A percentile compares a stretch with the other conserved stretches of the same genome.
Evolutionary conservation across 2,329 filamentous ascomycete species (phyloP).

Genomic region (Penicillium sp.): DNA sequence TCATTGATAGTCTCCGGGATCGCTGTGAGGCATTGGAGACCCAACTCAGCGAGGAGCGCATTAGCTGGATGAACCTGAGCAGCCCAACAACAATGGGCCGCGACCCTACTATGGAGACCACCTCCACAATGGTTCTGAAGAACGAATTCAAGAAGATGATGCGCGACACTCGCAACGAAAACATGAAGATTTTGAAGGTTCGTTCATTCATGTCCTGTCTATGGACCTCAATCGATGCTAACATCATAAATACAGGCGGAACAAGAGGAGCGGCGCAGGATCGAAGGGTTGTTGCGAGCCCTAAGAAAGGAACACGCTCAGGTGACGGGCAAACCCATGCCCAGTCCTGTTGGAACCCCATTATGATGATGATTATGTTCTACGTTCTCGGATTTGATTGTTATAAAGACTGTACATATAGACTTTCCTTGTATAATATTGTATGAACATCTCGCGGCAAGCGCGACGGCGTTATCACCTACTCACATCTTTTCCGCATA

Average conservation of each 20-base stretch:
- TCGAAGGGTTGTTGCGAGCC: constrained; percentile 63
- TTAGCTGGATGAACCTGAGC: constrained; percentile 64
- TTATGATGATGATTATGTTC: constrained; percentile 34
- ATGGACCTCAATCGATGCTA: constrained; percentile 11
- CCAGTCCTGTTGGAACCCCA: constrained; percentile 35
- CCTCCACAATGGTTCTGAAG: constrained; percentile 67
- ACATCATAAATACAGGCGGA: constrained; percentile 55
- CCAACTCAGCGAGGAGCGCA: constrained; percentile 66
- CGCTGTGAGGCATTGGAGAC: constrained; percentile 64
- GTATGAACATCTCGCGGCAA: constrained; percentile 18
- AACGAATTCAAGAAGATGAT: constrained; percentile 82
- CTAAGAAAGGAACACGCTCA: constrained; percentile 44
- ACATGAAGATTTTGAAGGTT: constrained; percentile 64
- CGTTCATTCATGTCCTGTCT: constrained; percentile 32
- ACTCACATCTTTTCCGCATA: neutral
- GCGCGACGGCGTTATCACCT: constrained; percentile 16
- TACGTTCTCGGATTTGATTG: constrained; percentile 14
- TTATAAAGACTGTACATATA: constrained; percentile 24
- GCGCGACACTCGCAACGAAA: constrained; percentile 68
- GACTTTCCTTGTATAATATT: constrained; percentile 21
- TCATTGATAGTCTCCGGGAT: constrained; percentile 65
- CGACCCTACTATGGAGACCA: constrained; percentile 53
- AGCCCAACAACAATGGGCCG: constrained; percentile 49
- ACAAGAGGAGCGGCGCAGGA: constrained; percentile 67
- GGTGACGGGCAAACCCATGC: constrained; percentile 32